Base-by-base conservation (phyloP, 768 basidiomycete species). In the Mycena filopes region DNA sequence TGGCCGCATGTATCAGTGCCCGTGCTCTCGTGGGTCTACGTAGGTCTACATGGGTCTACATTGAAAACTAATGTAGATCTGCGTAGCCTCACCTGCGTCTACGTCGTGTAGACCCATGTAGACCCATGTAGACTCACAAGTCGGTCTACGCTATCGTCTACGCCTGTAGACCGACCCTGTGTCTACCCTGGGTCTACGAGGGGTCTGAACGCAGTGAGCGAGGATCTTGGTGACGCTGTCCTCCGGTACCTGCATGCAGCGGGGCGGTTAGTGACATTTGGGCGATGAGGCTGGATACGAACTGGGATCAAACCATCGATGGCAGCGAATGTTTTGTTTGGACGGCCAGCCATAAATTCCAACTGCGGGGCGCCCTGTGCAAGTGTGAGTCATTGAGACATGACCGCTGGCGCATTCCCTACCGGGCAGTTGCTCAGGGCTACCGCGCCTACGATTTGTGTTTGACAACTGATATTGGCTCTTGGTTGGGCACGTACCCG, bases 351-450 rank as follows among this genome's bases (percentile, higher is more conserved):
- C 59, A 75, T 63, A 67, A 76, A 78, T 38, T 75, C 50, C 18
- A 81, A 69, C 20, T 69, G 71, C 1, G 78, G 78, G 15, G 77
- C 75, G 36, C 80, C 63, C 56, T 51, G 26, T 11, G 21, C 20
- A 15, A 25, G 8, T 5, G 11, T 23, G 40, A 4, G 20, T 25
- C n/a, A 54, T 3, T 18, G 8, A 18, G n/a, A 15, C 1, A 23
- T 11, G 21, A 23, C 21, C 12, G 1, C 23, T 31, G n/a, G 15
- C 23, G 47, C 16, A 48, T n/a, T 57, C n/a, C n/a, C n/a, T 38
- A 64, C 80, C 2, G 78, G 75, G 59, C 80, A 81, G 71, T 80
- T 80, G 29, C 72, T 56, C 60, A 31, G 67, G 66, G 10, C 74
- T 74, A 55, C 78, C 74, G 25, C 75, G 68, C 70, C 51, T 76